Evolutionary conservation across 1,139 yeast species (phyloP), one percentile per base, ranked within the genome.

Genomic region (Candida tropicalis): DNA sequence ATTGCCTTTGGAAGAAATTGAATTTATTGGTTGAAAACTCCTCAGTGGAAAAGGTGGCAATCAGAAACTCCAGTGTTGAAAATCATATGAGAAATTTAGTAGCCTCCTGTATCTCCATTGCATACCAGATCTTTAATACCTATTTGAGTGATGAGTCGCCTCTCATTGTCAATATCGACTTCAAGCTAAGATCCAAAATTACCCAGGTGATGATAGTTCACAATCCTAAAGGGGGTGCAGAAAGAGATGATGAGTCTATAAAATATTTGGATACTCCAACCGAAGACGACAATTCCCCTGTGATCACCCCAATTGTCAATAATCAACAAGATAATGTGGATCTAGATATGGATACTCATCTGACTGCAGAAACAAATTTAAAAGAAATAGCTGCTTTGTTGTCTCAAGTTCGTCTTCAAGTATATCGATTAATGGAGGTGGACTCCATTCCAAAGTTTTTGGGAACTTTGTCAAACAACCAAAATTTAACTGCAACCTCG

Each of bases 361-460:
- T n/a, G 12, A 7, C 18, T 3, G 13, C 33, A 13, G 36, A 15
- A 11, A 28, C 8, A n/a, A n/a, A 17, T 7, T 13, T 34, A 12
- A 26, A 23, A 24, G 35, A 32, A 15, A 38, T 40, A n/a, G 28
- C 44, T 10, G 17, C 29, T 12, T 16, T 46, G n/a, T 43, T 42
- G 29, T 8, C 31, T 4, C 43, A 50, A 32, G 44, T 51, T n/a
- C 42, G 46, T 12, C 22, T 13, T 10, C 75, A 76, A 39, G 74
- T 85, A 38, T 77, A 75, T 52, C 66, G 69, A 35, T 64, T 87
- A 60, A 82, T 88, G 87, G 86, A 83, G 53, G 73, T 64, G 29
- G 96, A 87, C 61, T 85, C 95, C 10, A 69, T 84, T 39, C 87
- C 87, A 2, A 86, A 86, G 59, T 87, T 87, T 53, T 52, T 84